phyloP scores from a whole-genome alignment of 345 rosid species.

The Noccaea bulbosa region DNA sequence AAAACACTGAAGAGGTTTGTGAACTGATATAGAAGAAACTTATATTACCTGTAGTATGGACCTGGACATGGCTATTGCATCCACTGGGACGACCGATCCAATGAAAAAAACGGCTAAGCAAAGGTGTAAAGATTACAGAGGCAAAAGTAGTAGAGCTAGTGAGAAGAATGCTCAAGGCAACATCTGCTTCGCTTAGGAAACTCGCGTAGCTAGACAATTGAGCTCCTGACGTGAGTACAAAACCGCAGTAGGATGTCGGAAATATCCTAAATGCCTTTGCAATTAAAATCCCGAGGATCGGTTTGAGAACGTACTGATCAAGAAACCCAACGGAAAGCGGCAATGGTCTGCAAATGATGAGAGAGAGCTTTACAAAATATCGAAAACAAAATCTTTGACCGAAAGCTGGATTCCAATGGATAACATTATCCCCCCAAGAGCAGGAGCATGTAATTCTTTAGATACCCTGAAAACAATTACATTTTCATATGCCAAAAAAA shows the following conservation, averaged over 20 bases:
- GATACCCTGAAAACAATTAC: conserved; percentile 61
- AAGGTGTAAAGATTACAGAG: conserved; percentile 49
- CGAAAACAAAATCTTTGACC: conserved; percentile 63
- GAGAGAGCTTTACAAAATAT: no score
- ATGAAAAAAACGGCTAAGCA: conserved; percentile 43
- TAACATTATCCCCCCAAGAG: conserved; percentile 84
- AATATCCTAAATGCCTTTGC: conserved; percentile 71
- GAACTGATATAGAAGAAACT: background rate
- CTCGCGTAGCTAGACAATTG: conserved; percentile 53
- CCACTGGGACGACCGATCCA: conserved; percentile 78
- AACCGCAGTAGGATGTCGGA: conserved; percentile 64
- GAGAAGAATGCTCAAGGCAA: conserved; percentile 82
- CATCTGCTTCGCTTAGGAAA: conserved; percentile 49
- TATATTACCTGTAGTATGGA: conserved; percentile 73
- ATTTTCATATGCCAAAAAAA: background rate
- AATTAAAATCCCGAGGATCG: conserved; percentile 61
- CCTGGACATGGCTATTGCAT: conserved; percentile 80
- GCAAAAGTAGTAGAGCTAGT: conserved; percentile 72
- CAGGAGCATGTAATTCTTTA: conserved; percentile 80
- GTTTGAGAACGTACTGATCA: conserved; percentile 71
- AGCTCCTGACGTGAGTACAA: conserved; percentile 72
- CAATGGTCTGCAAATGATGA: conserved; percentile 57
- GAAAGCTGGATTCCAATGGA: conserved; percentile 86
- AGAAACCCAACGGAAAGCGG: conserved; percentile 69
- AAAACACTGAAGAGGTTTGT: background rate